Conservation (phyloP, 2,329 filamentous ascomycete genomes). For the Bertia moriformis region DNA sequence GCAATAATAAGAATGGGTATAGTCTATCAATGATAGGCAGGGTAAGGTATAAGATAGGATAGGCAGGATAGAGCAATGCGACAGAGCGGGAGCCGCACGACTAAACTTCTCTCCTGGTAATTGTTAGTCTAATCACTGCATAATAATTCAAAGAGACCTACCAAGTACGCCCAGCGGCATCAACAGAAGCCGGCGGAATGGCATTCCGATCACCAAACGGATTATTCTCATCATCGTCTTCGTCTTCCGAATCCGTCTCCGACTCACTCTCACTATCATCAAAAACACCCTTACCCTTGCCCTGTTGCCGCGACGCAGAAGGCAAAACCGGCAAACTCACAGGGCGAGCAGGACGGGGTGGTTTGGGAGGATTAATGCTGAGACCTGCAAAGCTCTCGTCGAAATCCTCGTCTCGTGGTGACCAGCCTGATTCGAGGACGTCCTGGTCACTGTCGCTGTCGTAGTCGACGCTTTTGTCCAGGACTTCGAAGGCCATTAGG, state of each 20-base stretch:
- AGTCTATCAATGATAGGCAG: no score
- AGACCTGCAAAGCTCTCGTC: slow-evolving; percentile 2
- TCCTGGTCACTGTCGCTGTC: slow-evolving; percentile 12
- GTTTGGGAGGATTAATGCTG: slow-evolving; percentile 11
- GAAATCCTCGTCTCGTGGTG: slow-evolving; percentile 8
- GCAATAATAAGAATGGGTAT: no score
- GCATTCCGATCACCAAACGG: slow-evolving; percentile 53
- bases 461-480: slow-evolving; percentile 39
- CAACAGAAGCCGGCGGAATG: slow-evolving; percentile 15
- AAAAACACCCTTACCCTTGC: slow-evolving; percentile 4
- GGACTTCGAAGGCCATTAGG: slow-evolving; percentile 51
- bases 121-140: no score
- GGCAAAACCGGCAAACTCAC: slow-evolving; percentile 8
- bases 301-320: neutral
- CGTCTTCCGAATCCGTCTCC: slow-evolving; percentile 20
- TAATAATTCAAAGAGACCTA: neutral
- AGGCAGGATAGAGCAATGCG: no score
- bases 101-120: neutral
- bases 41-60: no score
- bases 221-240: slow-evolving; percentile 43
- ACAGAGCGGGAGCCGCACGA: no score
- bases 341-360: slow-evolving; percentile 10
- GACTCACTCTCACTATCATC: slow-evolving; percentile 30
- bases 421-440: slow-evolving; percentile 12
- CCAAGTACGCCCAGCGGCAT: neutral